Evolutionary conservation across 2,329 filamentous ascomycete genomes (phyloP), one percentile per base, ranked within the genome.

Genomic region (Beauveria sp.): DNA sequence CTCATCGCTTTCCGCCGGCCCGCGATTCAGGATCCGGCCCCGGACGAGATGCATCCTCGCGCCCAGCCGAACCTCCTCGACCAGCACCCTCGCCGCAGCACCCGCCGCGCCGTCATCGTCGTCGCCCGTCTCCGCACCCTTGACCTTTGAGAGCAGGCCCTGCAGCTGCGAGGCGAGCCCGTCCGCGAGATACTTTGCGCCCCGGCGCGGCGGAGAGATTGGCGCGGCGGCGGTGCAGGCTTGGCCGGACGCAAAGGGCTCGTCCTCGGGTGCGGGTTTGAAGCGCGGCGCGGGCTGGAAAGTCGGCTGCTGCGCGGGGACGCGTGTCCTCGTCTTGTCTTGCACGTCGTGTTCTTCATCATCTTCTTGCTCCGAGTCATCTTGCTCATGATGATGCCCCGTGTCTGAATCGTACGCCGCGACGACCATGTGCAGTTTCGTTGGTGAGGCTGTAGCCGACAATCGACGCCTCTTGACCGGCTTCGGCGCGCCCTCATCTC

Each of bases 251-350:
- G 40, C 68, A 66, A 34, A 69, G 63, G 14, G 62, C 24, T 67
- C 64, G 1, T 62, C 38, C 16, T 66, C 66, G 1, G 67, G 46
- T 2, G 62, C 55, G 3, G 69, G 66, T 55, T 75, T 77, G 68
- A 78, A 78, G 24, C 75, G 75, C 10, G 76, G 76, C 2, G 75
- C 71, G 0, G 70, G 65, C 2, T 66, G 73, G 60, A 78, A 78
- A 0, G 72, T 72, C 3, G 76, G 76, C 53, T 77, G 75, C 16
- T 60, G 57, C 57, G 70, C 69, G 22, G 65, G 64, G 7, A 43
- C 28, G 14, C 22, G 63, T 64, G 49, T 12, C 31, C 31, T 60
- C 66, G 22, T 65, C 67, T 16, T 64, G 16, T 40, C 50, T 3
- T 62, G 52, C 9, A 63, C 24, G 5, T 62, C 49, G 9, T 63